A percentile compares a stretch with the other conserved stretches of the same genome.
phyloP scores from a whole-genome alignment of 345 rosid species.

The Ceriops tagal region DNA sequence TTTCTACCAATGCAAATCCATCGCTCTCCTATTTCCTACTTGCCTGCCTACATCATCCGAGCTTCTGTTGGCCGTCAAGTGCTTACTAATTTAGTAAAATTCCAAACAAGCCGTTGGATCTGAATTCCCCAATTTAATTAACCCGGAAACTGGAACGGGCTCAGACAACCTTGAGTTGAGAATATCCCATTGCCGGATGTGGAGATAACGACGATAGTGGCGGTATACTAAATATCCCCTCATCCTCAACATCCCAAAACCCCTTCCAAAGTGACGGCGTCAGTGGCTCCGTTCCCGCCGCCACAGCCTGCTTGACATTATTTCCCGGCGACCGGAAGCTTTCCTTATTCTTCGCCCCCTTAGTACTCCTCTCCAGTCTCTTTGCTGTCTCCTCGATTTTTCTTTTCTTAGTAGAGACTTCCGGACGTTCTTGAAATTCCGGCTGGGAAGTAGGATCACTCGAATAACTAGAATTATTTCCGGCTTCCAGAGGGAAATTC shows the following conservation, averaged over 20 bases:
- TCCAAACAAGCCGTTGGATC: too few relatives aligned
- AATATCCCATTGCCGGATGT: conserved; percentile 37
- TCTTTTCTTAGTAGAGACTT: conserved; percentile 25
- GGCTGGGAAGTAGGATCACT: conserved; percentile 1
- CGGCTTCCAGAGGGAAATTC: conserved; percentile 83
- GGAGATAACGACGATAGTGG: conserved; percentile 86
- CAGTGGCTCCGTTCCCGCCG: conserved; percentile 36
- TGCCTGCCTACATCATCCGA: not conserved
- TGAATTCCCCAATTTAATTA: not conserved
- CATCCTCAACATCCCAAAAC: conserved; percentile 65
- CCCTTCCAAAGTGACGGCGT: conserved; percentile 95
- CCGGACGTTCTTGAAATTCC: not conserved
- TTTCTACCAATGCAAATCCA: not conserved
- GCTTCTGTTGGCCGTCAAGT: conserved; percentile 11
- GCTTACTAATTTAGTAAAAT: conserved; percentile 1
- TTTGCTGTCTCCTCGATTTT: conserved; percentile 24
- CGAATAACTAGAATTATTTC: conserved; percentile 16
- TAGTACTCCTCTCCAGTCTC: not conserved
- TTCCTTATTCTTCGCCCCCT: conserved; percentile 13
- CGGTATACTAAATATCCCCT: conserved; percentile 66
- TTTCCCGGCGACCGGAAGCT: conserved; percentile 1
- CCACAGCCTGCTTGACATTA: conserved; percentile 1
- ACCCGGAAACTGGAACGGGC: not conserved
- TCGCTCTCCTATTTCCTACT: not conserved
- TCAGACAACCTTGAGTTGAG: conserved; percentile 41